Conservation (phyloP, 257 asterid genomes). For the Solanum ossicruentum region DNA sequence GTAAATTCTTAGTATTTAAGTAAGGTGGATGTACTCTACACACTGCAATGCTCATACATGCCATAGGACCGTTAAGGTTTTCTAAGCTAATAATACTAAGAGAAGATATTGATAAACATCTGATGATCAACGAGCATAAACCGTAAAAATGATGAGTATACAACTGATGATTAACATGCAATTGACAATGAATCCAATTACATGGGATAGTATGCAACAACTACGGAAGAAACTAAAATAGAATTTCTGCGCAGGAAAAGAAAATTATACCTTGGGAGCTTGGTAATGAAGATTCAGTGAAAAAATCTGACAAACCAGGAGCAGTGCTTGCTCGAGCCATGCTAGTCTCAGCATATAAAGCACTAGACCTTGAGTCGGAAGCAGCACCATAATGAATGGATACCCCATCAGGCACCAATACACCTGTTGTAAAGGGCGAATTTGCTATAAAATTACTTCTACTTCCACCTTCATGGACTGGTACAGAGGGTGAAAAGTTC, state of each 20-base stretch:
- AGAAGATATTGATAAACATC: neutral
- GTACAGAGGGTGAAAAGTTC: slow-evolving; percentile 21
- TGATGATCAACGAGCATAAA: neutral
- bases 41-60: neutral
- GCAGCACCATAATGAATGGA: slow-evolving; percentile 21
- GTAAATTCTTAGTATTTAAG: neutral
- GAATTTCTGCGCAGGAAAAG: neutral
- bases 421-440: slow-evolving; percentile 35
- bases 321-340: slow-evolving; percentile 8
- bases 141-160: neutral
- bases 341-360: slow-evolving; percentile 3
- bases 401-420: slow-evolving; percentile 30
- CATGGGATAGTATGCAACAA: neutral
- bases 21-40: neutral
- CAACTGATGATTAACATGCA: neutral
- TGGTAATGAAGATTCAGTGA: slow-evolving; percentile 10
- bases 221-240: neutral
- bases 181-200: neutral
- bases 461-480: slow-evolving; percentile 15
- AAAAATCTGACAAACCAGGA: slow-evolving; percentile 22
- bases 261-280: slow-evolving; percentile 19
- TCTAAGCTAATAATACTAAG: neutral
- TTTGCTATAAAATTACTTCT: slow-evolving; percentile 14
- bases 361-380: neutral
- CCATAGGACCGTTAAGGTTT: neutral